Base-by-base conservation (phyloP, 2,329 filamentous ascomycete genomes). In the Xylogone sp. region DNA sequence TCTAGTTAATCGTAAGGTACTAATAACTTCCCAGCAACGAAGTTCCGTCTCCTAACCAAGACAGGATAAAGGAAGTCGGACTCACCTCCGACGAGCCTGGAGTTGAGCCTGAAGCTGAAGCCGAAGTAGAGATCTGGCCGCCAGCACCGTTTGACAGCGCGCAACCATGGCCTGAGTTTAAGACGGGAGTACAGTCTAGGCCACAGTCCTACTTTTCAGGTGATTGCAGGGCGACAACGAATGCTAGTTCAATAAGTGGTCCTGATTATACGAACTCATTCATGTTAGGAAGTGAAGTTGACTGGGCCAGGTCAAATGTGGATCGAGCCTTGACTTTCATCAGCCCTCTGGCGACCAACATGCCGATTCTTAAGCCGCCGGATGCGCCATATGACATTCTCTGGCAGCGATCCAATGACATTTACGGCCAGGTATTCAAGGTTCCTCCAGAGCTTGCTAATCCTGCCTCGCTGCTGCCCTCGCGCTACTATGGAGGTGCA, bases 361-460 rank as follows among this genome's bases (percentile, higher is more conserved):
- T 52, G 21, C 21, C 51, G 2, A 31, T 43, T n/a, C 43, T 49
- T 24, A 21, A 46, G 13, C 20, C 47, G 21, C 45, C 52, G 13
- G 43, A 43, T 12, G 50, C 49, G 20, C n/a, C n/a, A 18, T 50
- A 45, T 18, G 54, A 53, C 21, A 20, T 20, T 3, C 44, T 59
- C 3, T 59, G 56, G 55, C 39, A 49, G 43, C 53, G 50, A 31
- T 48, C 50, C 2, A 59, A 57, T 22, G 42, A 49, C 3, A 57
- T 59, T 18, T 59, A 59, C 42, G 52, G 50, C 8, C 48, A 49
- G 20, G 53, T 57, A 2, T 55, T 55, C 43, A 20, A 49, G 2
- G 46, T 53, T 44, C 34, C 34, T 16, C 34, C 34, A 4, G 6
- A 7, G 12, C 34, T 16, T 13, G 34, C 34, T 5, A 16, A 7